These are phyloP conservation scores for Pseudotsuga menziesii DNA, from an alignment of 75 land plant genomes.

Conservation along the genomic window DNA sequence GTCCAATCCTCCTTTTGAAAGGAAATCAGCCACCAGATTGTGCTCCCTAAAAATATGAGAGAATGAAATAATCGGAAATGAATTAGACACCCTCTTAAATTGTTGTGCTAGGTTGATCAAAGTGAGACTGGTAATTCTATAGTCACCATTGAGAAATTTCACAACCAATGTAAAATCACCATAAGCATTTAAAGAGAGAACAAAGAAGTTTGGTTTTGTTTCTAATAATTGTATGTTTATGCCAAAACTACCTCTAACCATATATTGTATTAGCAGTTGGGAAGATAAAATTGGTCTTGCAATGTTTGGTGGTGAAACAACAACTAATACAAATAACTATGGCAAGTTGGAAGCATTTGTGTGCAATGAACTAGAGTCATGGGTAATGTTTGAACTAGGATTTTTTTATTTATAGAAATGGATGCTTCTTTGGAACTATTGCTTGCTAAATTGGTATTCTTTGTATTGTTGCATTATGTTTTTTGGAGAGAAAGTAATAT, in stretches of 20 bases:
- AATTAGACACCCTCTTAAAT: no score
- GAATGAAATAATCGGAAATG: no score
- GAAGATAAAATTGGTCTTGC: conserved; percentile 72
- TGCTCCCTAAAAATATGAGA: no score
- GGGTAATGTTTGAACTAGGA: conserved; percentile 32
- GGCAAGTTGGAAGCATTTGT: conserved; percentile 57
- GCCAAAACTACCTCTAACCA: background rate
- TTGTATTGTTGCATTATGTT: background rate
- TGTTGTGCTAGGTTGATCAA: no score
- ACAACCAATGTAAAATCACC: no score
- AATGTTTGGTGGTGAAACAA: conserved; percentile 81
- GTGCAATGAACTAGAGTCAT: conserved; percentile 69
- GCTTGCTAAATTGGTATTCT: no score
- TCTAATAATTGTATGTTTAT: background rate
- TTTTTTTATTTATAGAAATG: background rate
- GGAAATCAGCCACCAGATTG: no score
- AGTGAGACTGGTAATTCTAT: no score
- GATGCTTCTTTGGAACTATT: background rate
- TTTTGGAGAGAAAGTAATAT: background rate
- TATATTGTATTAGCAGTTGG: conserved; percentile 36
- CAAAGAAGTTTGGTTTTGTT: background rate
- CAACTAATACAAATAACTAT: conserved; percentile 68
- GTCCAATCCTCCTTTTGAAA: no score
- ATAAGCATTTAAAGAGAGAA: no score
- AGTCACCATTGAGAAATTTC: no score